These are phyloP conservation scores for Boletus fagicola DNA, from an alignment of 768 basidiomycete species.

Conservation along the genomic window DNA sequence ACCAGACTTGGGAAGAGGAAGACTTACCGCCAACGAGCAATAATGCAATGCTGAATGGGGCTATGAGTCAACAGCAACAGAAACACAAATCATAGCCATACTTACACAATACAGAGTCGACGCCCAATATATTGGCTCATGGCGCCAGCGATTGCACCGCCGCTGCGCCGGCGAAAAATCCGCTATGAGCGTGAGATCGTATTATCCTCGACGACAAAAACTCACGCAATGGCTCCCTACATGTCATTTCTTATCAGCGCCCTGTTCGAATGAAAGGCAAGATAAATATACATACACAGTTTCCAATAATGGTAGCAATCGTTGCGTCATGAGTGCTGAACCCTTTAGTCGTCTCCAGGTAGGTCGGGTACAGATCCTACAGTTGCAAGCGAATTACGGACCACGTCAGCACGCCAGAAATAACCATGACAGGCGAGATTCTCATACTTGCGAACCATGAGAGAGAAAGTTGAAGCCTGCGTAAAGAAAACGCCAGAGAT, in stretches of 20 bases:
- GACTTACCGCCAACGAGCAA: slow-evolving; percentile 31
- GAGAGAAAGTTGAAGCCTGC: slow-evolving; percentile 75
- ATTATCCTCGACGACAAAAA: slow-evolving; percentile 13
- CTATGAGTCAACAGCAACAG: not conserved
- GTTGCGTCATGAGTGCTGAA: slow-evolving; percentile 59
- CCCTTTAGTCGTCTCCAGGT: slow-evolving; percentile 60
- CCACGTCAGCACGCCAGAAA: not conserved
- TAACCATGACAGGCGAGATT: not conserved
- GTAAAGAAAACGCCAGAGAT: not conserved
- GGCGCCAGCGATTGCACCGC: slow-evolving; percentile 69
- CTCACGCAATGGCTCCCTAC: slow-evolving; percentile 49
- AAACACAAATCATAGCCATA: not conserved
- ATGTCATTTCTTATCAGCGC: slow-evolving; percentile 1
- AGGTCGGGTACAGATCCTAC: slow-evolving; percentile 77
- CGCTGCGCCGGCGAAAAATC: slow-evolving; percentile 30
- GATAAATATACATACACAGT: slow-evolving; percentile 45
- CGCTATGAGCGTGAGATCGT: not conserved
- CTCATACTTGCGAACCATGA: slow-evolving; percentile 61
- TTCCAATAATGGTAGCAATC: slow-evolving; percentile 80
- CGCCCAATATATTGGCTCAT: slow-evolving; percentile 76
- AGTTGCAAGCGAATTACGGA: not conserved
- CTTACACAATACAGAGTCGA: slow-evolving; percentile 66
- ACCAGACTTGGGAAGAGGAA: slow-evolving; percentile 42
- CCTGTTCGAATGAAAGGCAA: not conserved
- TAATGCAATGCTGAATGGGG: slow-evolving; percentile 19